Evolutionary conservation across 164 flowering plant species (phyloP).

Genomic region (Taxillus chinensis): DNA sequence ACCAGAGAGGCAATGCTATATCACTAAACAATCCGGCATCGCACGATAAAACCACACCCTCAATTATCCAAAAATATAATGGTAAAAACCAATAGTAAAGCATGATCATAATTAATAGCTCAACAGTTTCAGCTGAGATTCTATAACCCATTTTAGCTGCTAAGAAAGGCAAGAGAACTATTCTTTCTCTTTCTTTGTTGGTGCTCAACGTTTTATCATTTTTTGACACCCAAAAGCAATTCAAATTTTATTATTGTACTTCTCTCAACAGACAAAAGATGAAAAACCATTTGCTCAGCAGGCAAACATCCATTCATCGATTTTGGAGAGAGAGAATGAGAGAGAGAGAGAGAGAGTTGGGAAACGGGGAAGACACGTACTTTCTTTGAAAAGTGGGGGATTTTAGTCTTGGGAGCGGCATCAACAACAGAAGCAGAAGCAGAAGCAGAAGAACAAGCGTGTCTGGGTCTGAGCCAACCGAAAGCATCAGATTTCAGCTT

Average conservation of each 20-base stretch:
- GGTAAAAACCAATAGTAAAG: no score
- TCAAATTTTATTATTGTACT: no score
- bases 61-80: not conserved
- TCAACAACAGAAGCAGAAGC: conserved; percentile 16
- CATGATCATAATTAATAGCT: no score
- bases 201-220: no score
- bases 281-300: no score
- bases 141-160: no score
- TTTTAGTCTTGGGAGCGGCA: conserved; percentile 15
- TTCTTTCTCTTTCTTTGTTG: no score
- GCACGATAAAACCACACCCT: not conserved
- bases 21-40: not conserved
- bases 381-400: conserved; percentile 45
- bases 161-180: no score
- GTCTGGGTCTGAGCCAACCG: conserved; percentile 12
- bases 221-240: no score
- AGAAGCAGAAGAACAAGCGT: conserved; percentile 13
- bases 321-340: not conserved
- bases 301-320: no score
- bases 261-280: no score
- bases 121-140: no score
- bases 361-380: conserved; percentile 13
- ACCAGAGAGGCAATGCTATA: not conserved
- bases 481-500: conserved; percentile 11
- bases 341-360: not conserved